Evolutionary conservation across 2,329 filamentous ascomycete genomes (phyloP), one percentile per base, ranked within the genome.

Genomic region (Calonectria pseudoreteaudii): DNA sequence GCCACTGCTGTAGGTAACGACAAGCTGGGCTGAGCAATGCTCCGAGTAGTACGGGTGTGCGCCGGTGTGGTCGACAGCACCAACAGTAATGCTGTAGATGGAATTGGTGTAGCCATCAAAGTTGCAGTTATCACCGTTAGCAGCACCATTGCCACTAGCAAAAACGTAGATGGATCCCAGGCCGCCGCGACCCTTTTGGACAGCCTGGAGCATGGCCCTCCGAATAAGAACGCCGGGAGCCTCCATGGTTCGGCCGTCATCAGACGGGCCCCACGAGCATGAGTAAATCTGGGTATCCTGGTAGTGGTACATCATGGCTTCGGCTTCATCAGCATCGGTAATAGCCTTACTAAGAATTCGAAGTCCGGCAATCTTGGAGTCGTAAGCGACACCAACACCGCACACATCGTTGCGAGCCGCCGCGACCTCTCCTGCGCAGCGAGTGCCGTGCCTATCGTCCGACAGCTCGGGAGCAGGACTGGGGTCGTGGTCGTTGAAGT

Each of bases 21-120:
- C 96, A 60, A 99, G 88, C 83, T 98, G 95, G 28, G 97, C 97
- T 4, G 96, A 98, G 86, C 97, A 99, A 75, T 95, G 93, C 85
- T 99, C 97, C 0, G 96, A 98, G 85, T 99, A 99, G 84, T 96
- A 97, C 0, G 97, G 96, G 82, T 98, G 96, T n/a, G 91, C 85
- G 49, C 96, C 96, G 78, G 94, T 92, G 73, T 95, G 90, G 83
- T 98, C 96, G 75, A 99, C 93, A 41, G 96, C 96, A 47, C 97
- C 97, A 23, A 99, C 95, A 0, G 96, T 98, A 80, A 99, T 97
- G 83, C 95, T 98, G 89, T 98, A 99, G 80, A 99, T 99, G 83
- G 96, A 98, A 87, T 99, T 99, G 73, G 97, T 99, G 86, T 99
- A 99, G 49, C 97, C 97, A 82, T 99, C 97, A 83, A 99, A 99